Base-by-base conservation (phyloP, 2,329 filamentous ascomycete species). In the Cercospora janseana region DNA sequence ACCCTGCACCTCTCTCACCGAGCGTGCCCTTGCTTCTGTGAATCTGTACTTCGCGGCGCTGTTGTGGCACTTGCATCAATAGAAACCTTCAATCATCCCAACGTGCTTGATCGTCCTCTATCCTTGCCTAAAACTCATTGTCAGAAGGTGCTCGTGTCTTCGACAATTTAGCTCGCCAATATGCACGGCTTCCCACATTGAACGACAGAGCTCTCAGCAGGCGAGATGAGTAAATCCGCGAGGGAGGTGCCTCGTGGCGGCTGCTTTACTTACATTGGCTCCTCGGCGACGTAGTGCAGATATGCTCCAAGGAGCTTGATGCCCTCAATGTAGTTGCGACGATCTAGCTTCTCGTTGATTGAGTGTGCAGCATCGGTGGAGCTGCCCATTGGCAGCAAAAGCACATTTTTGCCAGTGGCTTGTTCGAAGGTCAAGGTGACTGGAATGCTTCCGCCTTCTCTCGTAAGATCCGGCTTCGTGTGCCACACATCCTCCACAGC, bases 341-440 rank as follows among this genome's bases (percentile, higher is more conserved):
- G 90, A 72, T 98, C 93, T 51, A 98, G 78, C 80, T 95, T 96
- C 81, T 97, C 93, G 70, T 98, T 98, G 73, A 96, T 94, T 26
- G 89, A 95, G 75, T 98, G 93, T 6, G 93, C 93, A 32, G 88
- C 91, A 51, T 50, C 52, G 8, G 92, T 98, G 34, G 88, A 94
- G 76, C 88, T 95, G 37, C 93, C 93, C 93, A 98, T 97, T 24
- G 93, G 93, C 60, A 98, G 74, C 59, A 98, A 77, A 50, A 98
- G 76, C 32, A 97, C 92, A 66, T 97, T 98, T 85, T 98, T 98
- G 66, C 91, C 90, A 5, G 92, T 95, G 13, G 93, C 91, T 75
- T 96, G 85, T 77, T 98, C 93, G 69, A 98, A 98, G 1, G 90
- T 97, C 64, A 98, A 75, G 6, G 93, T 98, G 45, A 98, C 89